Conservation (phyloP, 345 rosid genomes). For the Firmiana major region DNA sequence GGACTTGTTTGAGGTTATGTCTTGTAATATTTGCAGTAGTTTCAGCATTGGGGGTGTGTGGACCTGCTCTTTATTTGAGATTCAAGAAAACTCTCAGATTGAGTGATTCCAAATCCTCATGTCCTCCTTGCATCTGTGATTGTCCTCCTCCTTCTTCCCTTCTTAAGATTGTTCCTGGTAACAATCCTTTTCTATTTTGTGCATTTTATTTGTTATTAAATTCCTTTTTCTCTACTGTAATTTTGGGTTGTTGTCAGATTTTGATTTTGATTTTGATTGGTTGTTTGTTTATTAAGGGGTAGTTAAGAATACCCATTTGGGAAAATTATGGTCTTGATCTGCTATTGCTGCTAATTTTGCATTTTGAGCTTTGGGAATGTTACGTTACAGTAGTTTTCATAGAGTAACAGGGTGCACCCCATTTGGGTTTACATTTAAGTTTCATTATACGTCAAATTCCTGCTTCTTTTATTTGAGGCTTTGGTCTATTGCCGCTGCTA, state of each 20-base stretch:
- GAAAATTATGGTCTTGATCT: conserved; percentile 13
- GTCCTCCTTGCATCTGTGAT: conserved; percentile 80
- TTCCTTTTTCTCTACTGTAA: neutral
- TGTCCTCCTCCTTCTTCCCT: conserved; percentile 96
- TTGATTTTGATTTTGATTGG: conserved; percentile 11
- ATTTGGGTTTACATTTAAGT: too few species aligned
- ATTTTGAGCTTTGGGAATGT: conserved; percentile 14
- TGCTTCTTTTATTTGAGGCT: conserved; percentile 12
- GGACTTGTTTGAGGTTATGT: conserved; percentile 76
- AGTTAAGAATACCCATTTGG: conserved; percentile 23
- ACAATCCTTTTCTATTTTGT: neutral
- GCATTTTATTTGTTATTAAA: neutral
- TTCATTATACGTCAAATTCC: too few species aligned
- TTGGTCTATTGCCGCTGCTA: conserved; percentile 19
- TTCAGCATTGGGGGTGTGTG: conserved; percentile 90
- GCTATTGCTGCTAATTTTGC: conserved; percentile 15
- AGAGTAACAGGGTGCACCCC: too few species aligned
- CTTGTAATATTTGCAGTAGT: conserved; percentile 86
- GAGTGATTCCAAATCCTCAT: conserved; percentile 46
- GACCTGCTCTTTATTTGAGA: conserved; percentile 94
- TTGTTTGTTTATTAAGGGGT: conserved; percentile 11
- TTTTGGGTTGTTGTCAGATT: conserved; percentile 12
- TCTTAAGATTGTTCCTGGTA: conserved; percentile 93
- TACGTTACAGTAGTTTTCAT: too few species aligned
- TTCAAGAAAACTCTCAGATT: conserved; percentile 51